A percentile compares a stretch with the other conserved stretches of the same genome.
These are phyloP conservation scores for Effrenium voratum DNA, from an alignment of 73 alveolate genomes.

Conservation along the genomic window DNA sequence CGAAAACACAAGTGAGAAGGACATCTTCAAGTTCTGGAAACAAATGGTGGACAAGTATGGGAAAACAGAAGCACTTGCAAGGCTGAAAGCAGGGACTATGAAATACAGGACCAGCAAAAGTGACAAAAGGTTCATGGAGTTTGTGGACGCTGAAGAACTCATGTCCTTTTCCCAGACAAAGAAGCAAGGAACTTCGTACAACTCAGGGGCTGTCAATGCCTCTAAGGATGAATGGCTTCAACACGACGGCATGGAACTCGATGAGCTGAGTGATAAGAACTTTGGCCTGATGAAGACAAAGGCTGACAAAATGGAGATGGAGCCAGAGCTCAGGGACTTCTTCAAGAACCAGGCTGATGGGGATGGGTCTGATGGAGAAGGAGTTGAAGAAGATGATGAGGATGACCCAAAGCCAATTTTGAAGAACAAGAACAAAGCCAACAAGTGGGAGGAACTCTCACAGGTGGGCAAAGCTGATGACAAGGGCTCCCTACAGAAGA, in stretches of 20 bases:
- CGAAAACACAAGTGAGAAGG: neutral
- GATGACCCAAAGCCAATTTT: no score
- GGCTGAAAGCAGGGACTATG: constrained; percentile 40
- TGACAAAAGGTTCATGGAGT: constrained; percentile 6
- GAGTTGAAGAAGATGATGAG: neutral
- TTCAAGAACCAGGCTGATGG: neutral
- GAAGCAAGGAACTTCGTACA: neutral
- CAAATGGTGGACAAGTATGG: constrained; percentile 45
- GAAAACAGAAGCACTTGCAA: neutral
- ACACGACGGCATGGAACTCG: neutral
- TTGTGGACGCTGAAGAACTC: neutral
- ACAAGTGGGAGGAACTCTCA: neutral
- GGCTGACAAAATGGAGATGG: neutral
- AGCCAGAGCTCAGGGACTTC: neutral
- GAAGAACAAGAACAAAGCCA: neutral
- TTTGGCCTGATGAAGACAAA: neutral
- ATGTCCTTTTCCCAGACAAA: neutral
- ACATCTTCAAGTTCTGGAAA: constrained; percentile 21
- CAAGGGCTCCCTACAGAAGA: constrained; percentile 35
- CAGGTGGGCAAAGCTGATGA: neutral
- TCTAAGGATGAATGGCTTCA: neutral
- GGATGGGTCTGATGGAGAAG: neutral
- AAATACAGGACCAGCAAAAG: neutral
- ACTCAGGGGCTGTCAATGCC: constrained; percentile 1
- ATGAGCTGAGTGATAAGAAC: neutral